Conservation (phyloP, 345 rosid species). For the Eucalyptus melliodora region DNA sequence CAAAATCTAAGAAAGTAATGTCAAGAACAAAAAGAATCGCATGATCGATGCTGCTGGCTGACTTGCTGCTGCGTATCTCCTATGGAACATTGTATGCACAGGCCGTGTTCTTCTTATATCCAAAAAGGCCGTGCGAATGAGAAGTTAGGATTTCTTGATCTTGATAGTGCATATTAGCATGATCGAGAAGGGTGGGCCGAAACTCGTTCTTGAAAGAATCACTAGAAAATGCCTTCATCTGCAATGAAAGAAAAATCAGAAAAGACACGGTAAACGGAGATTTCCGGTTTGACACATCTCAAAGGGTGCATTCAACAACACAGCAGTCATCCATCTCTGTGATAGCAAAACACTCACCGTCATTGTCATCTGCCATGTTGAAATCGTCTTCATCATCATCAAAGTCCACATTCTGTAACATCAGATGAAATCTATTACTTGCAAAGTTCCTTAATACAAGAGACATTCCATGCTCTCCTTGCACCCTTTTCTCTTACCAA, state of each 20-base stretch:
- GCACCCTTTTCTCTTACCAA: not conserved
- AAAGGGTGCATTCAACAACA: not conserved
- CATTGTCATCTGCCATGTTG: constrained; percentile 23
- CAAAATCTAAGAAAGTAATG: not conserved
- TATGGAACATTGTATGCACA: not conserved
- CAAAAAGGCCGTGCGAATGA: not conserved
- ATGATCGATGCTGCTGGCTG: not conserved
- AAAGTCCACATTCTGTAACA: constrained; percentile 27
- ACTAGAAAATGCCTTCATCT: constrained; percentile 19
- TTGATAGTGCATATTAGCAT: not conserved
- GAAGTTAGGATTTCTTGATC: not conserved
- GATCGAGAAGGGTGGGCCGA: not conserved
- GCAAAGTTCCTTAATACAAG: not conserved
- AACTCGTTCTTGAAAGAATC: not conserved
- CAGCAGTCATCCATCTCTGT: not conserved
- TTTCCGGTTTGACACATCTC: not conserved
- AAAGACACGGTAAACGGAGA: not conserved
- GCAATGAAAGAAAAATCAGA: not conserved
- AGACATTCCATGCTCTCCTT: not conserved
- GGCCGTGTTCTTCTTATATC: not conserved
- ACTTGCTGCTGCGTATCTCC: not conserved
- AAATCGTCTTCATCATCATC: constrained; percentile 45
- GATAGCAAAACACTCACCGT: constrained; percentile 9
- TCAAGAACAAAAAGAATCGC: not conserved
- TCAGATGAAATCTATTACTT: not conserved